Percentiles rank a stretch among this genome's conserved stretches.
Conservation (phyloP, 1,284 basidiomycete genomes). For the Microbotryomycetes sp. region DNA sequence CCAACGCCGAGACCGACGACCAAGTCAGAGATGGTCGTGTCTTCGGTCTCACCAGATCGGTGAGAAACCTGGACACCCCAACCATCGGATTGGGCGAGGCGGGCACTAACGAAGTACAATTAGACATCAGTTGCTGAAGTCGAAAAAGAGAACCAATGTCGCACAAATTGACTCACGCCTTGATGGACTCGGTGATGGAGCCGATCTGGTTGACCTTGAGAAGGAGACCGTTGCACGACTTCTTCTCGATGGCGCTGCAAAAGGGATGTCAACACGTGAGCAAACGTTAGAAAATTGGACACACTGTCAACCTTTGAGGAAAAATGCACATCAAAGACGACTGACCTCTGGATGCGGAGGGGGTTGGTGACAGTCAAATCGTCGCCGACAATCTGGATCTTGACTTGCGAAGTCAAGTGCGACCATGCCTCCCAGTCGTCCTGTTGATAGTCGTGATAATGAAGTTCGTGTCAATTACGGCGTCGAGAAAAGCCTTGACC, state of each 20-base stretch:
- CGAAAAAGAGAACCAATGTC: neutral
- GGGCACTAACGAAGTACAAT: conserved; percentile 55
- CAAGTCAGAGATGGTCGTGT: conserved; percentile 92
- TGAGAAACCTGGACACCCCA: conserved; percentile 99
- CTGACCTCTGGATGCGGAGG: conserved; percentile 79
- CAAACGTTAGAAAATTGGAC: no score
- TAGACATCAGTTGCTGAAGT: neutral
- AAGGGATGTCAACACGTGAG: neutral
- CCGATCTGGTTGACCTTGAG: conserved; percentile 99
- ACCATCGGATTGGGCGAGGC: conserved; percentile 90
- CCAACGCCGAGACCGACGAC: conserved; percentile 87
- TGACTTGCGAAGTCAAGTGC: conserved; percentile 71
- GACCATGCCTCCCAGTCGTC: conserved; percentile 96
- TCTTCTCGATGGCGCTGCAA: conserved; percentile 82
- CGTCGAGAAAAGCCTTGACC: neutral
- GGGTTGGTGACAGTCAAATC: conserved; percentile 99
- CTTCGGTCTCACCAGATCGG: conserved; percentile 76
- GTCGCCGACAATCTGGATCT: conserved; percentile 88
- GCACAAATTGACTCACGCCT: conserved; percentile 57
- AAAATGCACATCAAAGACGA: neutral
- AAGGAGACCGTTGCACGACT: conserved; percentile 97
- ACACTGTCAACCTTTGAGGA: no score
- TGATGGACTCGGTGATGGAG: conserved; percentile 97
- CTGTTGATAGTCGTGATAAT: no score
- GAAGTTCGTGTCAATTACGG: no score